A percentile compares a stretch with the other conserved stretches of the same genome.
Evolutionary conservation across 176 grass and related monocot genomes (phyloP).

Genomic region (Avena insularis): DNA sequence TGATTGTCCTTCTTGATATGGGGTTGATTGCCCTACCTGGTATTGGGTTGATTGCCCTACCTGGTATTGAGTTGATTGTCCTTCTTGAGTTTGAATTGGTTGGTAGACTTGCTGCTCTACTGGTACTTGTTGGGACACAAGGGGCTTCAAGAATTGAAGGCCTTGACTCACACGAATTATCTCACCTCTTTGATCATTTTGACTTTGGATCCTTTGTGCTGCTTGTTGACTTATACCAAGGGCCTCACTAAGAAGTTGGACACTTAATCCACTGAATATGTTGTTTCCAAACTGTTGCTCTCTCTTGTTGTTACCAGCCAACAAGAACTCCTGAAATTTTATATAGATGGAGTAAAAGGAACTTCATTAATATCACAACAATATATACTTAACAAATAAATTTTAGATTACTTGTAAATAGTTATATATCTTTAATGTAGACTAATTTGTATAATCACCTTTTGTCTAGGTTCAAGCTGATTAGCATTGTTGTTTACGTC

Average conservation of each 20-base stretch:
- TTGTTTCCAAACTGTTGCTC: background rate
- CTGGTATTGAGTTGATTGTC: too few relatives aligned
- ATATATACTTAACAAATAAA: background rate
- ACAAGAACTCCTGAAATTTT: background rate
- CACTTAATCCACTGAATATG: background rate
- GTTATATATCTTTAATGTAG: background rate
- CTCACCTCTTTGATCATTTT: too few relatives aligned
- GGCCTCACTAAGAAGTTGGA: background rate
- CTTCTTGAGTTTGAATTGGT: too few relatives aligned
- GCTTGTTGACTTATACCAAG: too few relatives aligned
- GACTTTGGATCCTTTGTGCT: too few relatives aligned
- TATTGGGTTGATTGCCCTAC: background rate
- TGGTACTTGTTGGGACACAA: background rate
- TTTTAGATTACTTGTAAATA: background rate
- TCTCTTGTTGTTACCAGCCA: background rate
- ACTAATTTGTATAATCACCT: background rate
- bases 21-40: background rate
- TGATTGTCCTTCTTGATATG: background rate
- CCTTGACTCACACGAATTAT: too few relatives aligned
- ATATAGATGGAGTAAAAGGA: background rate
- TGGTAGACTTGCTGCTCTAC: too few relatives aligned
- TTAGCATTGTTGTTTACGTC: conserved; percentile 13
- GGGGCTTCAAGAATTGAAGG: background rate
- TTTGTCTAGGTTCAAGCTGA: background rate
- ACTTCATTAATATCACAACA: background rate